Evolutionary conservation across 352 stramenopile genomes (phyloP), one percentile per base, ranked within the genome.

Genomic region (Globisporangium mamillatum): DNA sequence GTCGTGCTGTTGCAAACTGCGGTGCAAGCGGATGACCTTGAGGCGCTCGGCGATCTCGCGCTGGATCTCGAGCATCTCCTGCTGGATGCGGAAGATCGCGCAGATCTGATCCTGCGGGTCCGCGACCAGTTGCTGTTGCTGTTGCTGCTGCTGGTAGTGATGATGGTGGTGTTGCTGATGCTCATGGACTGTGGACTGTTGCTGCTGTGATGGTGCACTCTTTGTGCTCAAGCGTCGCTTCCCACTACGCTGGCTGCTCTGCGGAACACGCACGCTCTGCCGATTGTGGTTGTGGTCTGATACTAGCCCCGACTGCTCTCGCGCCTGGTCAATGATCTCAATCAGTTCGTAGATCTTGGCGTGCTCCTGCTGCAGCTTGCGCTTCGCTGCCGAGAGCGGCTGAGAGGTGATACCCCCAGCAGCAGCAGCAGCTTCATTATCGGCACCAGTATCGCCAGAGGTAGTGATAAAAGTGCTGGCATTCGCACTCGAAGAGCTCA

Each of bases 291-390:
- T 67, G 7, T 61, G 41, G 14, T 81, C 74, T 16, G 68, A 59
- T 10, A 70, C 71, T 1, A 72, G 38, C 9, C 70, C 76, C 12
- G 74, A 60, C 34, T 77, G 72, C 55, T 80, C 70, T 56, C 80
- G 70, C 16, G 77, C 72, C 55, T 74, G 64, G 66, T 92, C 84
- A 67, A 92, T 92, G n/a, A 80, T 67, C 53, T 80, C 75, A 52
- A 92, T 86, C 25, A 89, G 63, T 46, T 82, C 80, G 18, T 79
- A 70, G 67, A 92, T 92, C 68, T 84, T 85, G 38, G 64, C 70
- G 32, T 84, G 75, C 60, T 87, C 81, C 38, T 86, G 68, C 53
- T 79, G 72, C 55, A 84, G 62, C 59, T 83, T 86, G 38, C 73
- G 73, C 69, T 88, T 92, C 4, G 76, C 75, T 7, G 70, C 71